Evolutionary conservation across 2,329 filamentous ascomycete species (phyloP).

Genomic region (Ascochyta koolunga): DNA sequence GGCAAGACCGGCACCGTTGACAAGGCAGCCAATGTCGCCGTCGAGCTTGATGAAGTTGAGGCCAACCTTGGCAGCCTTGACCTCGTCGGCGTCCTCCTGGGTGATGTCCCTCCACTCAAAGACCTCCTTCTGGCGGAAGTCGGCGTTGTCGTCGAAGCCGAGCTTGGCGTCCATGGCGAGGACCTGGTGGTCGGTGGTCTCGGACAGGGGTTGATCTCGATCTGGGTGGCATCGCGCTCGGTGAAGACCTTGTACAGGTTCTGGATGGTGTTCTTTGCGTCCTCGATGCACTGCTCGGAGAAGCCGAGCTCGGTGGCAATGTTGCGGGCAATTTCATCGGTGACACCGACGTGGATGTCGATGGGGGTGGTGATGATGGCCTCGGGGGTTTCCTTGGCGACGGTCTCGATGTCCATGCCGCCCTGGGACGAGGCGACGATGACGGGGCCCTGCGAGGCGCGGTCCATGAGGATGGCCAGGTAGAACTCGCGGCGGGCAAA

Average conservation of each 20-base stretch:
- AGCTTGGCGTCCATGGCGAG: conserved; percentile 99
- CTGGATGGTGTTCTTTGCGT: conserved; percentile 95
- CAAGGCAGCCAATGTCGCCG: conserved; percentile 97
- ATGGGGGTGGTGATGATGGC: conserved; percentile 94
- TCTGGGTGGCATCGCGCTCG: conserved; percentile 98
- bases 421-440: conserved; percentile 98
- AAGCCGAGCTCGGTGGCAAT: conserved; percentile 94
- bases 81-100: conserved; percentile 97
- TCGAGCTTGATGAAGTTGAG: conserved; percentile 99
- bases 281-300: conserved; percentile 95
- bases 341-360: conserved; percentile 93
- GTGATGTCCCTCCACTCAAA: conserved; percentile 92
- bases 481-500: conserved; percentile 99
- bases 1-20: conserved; percentile 98
- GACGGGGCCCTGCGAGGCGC: conserved; percentile 85
- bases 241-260: conserved; percentile 99
- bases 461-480: conserved; percentile 98
- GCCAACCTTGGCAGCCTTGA: conserved; percentile 89
- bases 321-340: conserved; percentile 88
- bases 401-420: conserved; percentile 98
- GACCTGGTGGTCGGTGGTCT: conserved; percentile 97
- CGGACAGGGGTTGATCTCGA: conserved; percentile 98
- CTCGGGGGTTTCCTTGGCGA: conserved; percentile 96
- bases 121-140: conserved; percentile 96
- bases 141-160: conserved; percentile 97